Conservation (phyloP, 2,329 filamentous ascomycete genomes). For the Colletotrichum orchidophilum region DNA sequence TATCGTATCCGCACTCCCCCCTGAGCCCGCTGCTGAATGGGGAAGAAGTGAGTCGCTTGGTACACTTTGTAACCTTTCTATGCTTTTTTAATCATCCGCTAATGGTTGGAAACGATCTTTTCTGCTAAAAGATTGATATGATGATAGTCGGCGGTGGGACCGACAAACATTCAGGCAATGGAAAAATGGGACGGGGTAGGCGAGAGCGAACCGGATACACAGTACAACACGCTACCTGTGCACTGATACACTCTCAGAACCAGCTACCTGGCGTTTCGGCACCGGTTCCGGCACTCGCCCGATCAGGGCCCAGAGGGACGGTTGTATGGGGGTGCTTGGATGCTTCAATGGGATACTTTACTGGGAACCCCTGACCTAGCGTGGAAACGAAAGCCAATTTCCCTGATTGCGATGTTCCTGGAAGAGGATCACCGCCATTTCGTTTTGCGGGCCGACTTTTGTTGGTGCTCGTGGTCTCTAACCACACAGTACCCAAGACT, state of each 20-base stretch:
- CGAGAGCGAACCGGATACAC: background rate
- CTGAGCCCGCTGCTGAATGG: background rate
- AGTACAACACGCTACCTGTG: slow-evolving; percentile 22
- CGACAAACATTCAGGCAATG: background rate
- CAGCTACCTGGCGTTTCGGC: slow-evolving; percentile 32
- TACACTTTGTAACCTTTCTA: background rate
- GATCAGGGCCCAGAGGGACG: slow-evolving; percentile 33
- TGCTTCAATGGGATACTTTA: slow-evolving; percentile 16
- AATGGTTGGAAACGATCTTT: background rate
- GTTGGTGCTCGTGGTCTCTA: background rate
- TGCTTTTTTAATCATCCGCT: background rate
- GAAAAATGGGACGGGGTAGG: background rate
- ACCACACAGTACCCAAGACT: background rate
- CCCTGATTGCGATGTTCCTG: slow-evolving; percentile 32
- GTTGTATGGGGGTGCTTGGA: slow-evolving; percentile 34
- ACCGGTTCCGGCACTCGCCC: slow-evolving; percentile 35
- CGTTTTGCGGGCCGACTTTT: slow-evolving; percentile 29
- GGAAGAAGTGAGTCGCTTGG: background rate
- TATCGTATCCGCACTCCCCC: background rate
- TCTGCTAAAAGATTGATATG: background rate
- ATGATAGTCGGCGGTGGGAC: slow-evolving; percentile 1
- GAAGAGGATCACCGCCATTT: slow-evolving; percentile 34
- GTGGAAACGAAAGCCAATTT: slow-evolving; percentile 34
- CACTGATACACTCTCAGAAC: slow-evolving; percentile 16
- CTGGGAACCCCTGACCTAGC: slow-evolving; percentile 29